Percentiles rank a stretch among this genome's conserved stretches.
Conservation (phyloP, 2,329 filamentous ascomycete genomes). For the Cercospora berteroae region DNA sequence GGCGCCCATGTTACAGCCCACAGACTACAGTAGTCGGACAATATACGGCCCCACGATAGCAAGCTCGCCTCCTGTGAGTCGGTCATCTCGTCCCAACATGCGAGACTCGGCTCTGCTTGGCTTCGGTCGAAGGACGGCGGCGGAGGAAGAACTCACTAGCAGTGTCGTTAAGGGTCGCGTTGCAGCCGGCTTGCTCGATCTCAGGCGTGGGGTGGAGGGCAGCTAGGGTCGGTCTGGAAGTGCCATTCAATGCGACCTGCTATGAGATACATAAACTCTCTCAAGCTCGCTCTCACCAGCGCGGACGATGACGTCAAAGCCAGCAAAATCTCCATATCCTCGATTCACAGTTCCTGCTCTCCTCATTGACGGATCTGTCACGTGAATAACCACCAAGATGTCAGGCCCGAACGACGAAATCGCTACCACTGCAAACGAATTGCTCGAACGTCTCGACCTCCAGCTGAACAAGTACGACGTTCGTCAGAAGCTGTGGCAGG, state of each 20-base stretch:
- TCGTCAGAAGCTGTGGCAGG: constrained; percentile 8
- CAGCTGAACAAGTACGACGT: constrained; percentile 1
- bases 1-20: constrained; percentile 43
- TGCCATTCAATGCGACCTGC: not conserved
- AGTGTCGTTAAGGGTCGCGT: constrained; percentile 52
- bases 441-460: not conserved
- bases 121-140: not conserved
- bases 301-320: constrained; percentile 1
- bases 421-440: not conserved
- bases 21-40: constrained; percentile 40
- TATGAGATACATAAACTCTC: not conserved
- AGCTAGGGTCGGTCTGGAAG: not conserved
- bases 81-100: not conserved
- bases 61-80: constrained; percentile 19
- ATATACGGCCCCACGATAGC: constrained; percentile 30
- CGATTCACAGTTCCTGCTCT: not conserved
- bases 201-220: constrained; percentile 33
- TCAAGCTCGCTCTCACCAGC: not conserved
- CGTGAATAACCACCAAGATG: not conserved
- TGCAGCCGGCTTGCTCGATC: constrained; percentile 53
- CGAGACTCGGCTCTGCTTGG: not conserved
- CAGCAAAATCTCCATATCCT: not conserved
- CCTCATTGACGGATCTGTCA: not conserved
- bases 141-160: constrained; percentile 43
- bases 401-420: not conserved